Evolutionary conservation across 2,329 filamentous ascomycete genomes (phyloP), one percentile per base, ranked within the genome.

Genomic region (Colletotrichum abscissum): DNA sequence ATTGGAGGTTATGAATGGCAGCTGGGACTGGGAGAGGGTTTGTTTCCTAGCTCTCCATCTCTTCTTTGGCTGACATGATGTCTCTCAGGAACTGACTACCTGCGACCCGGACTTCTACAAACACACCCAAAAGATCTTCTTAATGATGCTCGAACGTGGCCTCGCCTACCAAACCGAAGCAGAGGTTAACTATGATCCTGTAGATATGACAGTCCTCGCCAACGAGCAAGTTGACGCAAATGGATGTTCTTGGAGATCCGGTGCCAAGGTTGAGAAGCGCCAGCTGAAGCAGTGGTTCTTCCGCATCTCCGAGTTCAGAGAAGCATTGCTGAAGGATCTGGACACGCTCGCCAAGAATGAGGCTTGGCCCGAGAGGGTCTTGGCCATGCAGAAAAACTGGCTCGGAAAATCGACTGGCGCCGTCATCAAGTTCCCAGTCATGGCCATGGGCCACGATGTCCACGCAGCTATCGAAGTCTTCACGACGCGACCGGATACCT

Each of bases 221-320:
- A 98, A 98, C 80, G 95, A 98, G 82, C 95, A 98, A 83, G 94
- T 97, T n/a, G 94, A 97, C 80, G 88, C 93, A 63, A 92, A 94
- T 79, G 95, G 95, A 38, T 90, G 87, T 77, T 97, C 95, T 2
- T 98, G 95, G 95, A 90, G 95, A 69, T 97, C 94, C 1, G 95
- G 95, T 11, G 95, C 94, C 63, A 92, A 93, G 80, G 94, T 97
- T 22, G 93, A 97, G 82, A 93, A 95, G 83, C 86, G 90, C 72
- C 90, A 90, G 76, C 86, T 97, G 60, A 94, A 93, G 82, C 95
- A 98, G 82, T 98, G 95, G 95, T 97, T 97, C 81, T 90, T 97
- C 75, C 92, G 91, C 75, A 97, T 97, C 78, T 96, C 94, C 4
- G 89, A 90, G 62, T 97, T 94, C 79, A 91, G 93, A 74, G 91